phyloP scores from a whole-genome alignment of 805 yeast genomes.

The Yamadazyma akitaensis region DNA sequence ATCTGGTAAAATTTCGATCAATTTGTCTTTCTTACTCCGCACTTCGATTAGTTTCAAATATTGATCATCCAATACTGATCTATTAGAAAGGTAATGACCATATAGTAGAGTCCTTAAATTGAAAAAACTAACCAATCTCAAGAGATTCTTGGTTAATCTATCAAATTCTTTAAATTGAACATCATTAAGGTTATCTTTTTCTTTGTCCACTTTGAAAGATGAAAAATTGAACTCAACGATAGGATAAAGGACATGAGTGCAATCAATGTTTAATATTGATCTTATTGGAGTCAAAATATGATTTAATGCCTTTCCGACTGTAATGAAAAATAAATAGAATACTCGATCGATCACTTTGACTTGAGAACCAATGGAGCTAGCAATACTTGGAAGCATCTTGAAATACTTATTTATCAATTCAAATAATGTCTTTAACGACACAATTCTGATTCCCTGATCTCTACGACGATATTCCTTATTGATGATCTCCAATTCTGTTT shows the following conservation, averaged over 20 bases:
- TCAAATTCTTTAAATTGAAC: slow-evolving; percentile 21
- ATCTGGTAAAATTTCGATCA: slow-evolving; percentile 16
- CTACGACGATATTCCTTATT: slow-evolving; percentile 23
- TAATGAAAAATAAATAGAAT: slow-evolving; percentile 32
- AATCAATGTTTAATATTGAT: slow-evolving; percentile 32
- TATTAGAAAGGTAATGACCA: slow-evolving; percentile 20
- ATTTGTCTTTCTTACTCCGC: slow-evolving; percentile 13
- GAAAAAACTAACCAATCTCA: slow-evolving; percentile 32
- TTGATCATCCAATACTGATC: slow-evolving; percentile 21
- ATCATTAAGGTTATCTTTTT: slow-evolving; percentile 13
- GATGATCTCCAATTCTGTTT: slow-evolving; percentile 25
- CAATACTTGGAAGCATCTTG: slow-evolving; percentile 31
- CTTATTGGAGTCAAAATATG: slow-evolving; percentile 35
- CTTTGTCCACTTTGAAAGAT: slow-evolving; percentile 17
- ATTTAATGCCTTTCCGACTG: slow-evolving; percentile 31
- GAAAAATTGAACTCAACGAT: slow-evolving; percentile 25
- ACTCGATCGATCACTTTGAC: slow-evolving; percentile 29
- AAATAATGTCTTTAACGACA: slow-evolving; percentile 30
- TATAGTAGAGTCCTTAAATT: slow-evolving; percentile 29
- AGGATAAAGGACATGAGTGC: slow-evolving; percentile 31
- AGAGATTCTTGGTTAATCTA: slow-evolving; percentile 22
- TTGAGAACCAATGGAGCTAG: slow-evolving; percentile 24
- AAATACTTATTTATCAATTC: slow-evolving; percentile 36
- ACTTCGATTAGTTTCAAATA: slow-evolving; percentile 12
- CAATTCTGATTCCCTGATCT: slow-evolving; percentile 20